Evolutionary conservation across 192 early-diverging fungal genomes (phyloP).

Genomic region (Entophlyctis helioformis): DNA sequence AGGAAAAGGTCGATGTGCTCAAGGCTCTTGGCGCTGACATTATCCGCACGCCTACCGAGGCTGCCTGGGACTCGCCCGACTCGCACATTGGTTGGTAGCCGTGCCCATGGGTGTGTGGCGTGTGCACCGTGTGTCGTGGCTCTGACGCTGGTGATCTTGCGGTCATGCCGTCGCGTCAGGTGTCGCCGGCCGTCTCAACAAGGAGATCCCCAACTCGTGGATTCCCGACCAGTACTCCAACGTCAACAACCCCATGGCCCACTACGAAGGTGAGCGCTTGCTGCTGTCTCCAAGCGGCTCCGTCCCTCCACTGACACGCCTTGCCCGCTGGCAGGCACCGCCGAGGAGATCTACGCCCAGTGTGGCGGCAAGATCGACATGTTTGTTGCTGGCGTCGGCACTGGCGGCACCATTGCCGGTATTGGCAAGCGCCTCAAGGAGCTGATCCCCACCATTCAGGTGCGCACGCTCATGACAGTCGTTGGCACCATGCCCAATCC

Average conservation of each 20-base stretch:
- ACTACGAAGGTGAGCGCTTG: conserved; percentile 84
- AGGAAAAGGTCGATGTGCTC: conserved; percentile 98
- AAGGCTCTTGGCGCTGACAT: conserved; percentile 97
- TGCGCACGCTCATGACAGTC: conserved; percentile 8
- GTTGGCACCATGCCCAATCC: background rate
- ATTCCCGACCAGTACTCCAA: conserved; percentile 97
- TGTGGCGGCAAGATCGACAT: conserved; percentile 90
- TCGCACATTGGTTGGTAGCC: conserved; percentile 70
- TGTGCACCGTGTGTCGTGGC: too few species aligned
- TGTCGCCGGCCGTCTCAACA: conserved; percentile 84
- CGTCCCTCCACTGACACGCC: too few species aligned
- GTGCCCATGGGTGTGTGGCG: too few species aligned
- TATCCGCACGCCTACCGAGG: conserved; percentile 97
- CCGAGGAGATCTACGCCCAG: conserved; percentile 40
- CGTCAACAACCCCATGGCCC: conserved; percentile 94
- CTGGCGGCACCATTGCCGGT: conserved; percentile 95
- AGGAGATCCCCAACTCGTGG: conserved; percentile 90
- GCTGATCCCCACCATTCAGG: conserved; percentile 66
- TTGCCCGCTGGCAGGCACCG: too few species aligned
- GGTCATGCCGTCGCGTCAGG: too few species aligned
- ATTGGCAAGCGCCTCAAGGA: conserved; percentile 94
- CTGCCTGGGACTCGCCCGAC: conserved; percentile 97
- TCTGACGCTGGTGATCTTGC: too few species aligned
- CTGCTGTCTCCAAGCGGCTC: background rate
- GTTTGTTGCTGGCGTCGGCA: conserved; percentile 91